Evolutionary conservation across 345 rosid species (phyloP), one percentile per base, ranked within the genome.

Genomic region (Camelina neglecta): DNA sequence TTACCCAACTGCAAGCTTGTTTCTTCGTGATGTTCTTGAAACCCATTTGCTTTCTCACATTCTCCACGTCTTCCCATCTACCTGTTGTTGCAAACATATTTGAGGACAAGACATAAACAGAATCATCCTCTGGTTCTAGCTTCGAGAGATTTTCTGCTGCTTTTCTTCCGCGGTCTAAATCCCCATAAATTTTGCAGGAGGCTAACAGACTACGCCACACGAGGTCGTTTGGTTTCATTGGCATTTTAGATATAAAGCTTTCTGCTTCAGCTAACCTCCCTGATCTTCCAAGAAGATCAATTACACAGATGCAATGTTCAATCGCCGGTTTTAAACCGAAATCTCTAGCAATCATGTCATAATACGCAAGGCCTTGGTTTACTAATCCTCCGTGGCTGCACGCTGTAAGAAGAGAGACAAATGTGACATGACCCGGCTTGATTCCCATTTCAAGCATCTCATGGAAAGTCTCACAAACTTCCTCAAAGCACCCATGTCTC

Each of bases 1-100:
- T 93, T 50, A 93, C 96, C 97, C 97, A 93, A 67, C 96, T 93
- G 88, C 90, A 87, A 2, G 96, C 97, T 9, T 92, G 97, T 78
- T 88, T 82, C 87, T 91, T 93, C 82, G 79, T 88, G 73, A 93
- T 80, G 57, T 83, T 88, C 67, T 78, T 81, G 50, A 83, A 86
- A 67, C 83, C 94, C 97, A 93, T 93, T 83, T 83, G 85, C 57
- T 79, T 83, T 76, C 97, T 84, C 55, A 93, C 77, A 49, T 67
- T 79, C 86, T 91, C 94, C 47, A 81, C 85, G 26, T 84, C 93
- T 7, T 79, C 90, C 98, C 97, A 91, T 82, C 83, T 88, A 35
- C 97, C 93, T 2, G 86, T 84, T n/a, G 88, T 87, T 69, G 98
- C 94, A 64, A 90, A 93, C 53, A 90, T 70, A 74, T 92, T 92